Percentiles rank a stretch among this genome's conserved stretches.
These are phyloP conservation scores for Omphalotus olearius DNA, from an alignment of 1,284 basidiomycete species.

Conservation along the genomic window DNA sequence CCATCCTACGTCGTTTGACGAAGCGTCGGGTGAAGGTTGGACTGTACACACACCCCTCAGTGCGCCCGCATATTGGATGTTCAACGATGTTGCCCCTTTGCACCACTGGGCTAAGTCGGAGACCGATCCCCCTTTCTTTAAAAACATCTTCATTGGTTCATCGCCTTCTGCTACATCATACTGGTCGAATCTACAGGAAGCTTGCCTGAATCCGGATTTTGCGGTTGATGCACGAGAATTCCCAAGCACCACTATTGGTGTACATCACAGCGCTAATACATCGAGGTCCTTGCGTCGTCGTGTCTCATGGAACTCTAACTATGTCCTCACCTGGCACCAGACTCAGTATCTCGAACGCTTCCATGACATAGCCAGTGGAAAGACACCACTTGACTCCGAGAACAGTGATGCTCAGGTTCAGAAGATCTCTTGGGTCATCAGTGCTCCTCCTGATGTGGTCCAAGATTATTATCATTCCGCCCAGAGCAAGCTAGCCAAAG, in stretches of 20 bases:
- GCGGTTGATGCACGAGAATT: constrained; percentile 16
- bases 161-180: constrained; percentile 38
- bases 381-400: constrained; percentile 47
- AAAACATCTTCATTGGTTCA: constrained; percentile 35
- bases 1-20: constrained; percentile 44
- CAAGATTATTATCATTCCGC: constrained; percentile 39
- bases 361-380: constrained; percentile 36
- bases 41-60: constrained; percentile 35
- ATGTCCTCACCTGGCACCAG: constrained; percentile 65
- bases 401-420: constrained; percentile 36
- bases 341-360: constrained; percentile 55
- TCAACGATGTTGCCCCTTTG: constrained; percentile 48
- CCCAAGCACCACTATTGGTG: constrained; percentile 19
- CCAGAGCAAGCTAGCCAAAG: constrained; percentile 34
- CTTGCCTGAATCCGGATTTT: constrained; percentile 32
- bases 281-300: constrained; percentile 45
- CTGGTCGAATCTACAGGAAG: constrained; percentile 54
- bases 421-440: constrained; percentile 48
- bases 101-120: constrained; percentile 55
- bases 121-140: constrained; percentile 50
- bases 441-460: constrained; percentile 52
- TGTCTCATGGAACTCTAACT: constrained; percentile 56
- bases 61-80: constrained; percentile 60
- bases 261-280: constrained; percentile 24
- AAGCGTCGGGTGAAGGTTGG: constrained; percentile 38